phyloP scores from a whole-genome alignment of 495 filamentous ascomycete species.

The Cairneyella variabilis region DNA sequence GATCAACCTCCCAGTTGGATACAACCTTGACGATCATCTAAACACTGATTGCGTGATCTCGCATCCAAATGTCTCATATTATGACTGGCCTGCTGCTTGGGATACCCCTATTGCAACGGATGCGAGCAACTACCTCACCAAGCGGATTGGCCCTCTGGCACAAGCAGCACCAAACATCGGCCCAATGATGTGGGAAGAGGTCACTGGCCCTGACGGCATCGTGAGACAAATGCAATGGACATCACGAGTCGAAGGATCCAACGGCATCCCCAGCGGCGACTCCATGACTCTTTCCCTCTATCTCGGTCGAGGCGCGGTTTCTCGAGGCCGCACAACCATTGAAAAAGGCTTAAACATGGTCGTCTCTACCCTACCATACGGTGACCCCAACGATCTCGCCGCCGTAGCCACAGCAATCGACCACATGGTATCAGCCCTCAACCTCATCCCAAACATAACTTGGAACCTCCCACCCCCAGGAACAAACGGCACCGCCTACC shows the following conservation, averaged over 20 bases:
- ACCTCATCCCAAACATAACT: conserved; percentile 48
- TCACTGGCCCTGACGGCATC: conserved; percentile 58
- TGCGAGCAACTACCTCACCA: conserved; percentile 41
- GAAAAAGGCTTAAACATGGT: conserved; percentile 42
- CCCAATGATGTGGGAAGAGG: conserved; percentile 58
- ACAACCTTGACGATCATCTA: conserved; percentile 70
- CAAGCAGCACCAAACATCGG: conserved; percentile 68
- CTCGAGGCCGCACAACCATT: conserved; percentile 61
- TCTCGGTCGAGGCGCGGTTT: conserved; percentile 58
- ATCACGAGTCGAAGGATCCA: conserved; percentile 54
- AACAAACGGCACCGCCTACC: conserved; percentile 33
- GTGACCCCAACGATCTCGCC: conserved; percentile 34
- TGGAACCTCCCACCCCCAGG: conserved; percentile 49
- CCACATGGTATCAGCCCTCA: conserved; percentile 52
- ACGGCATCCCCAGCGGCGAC: conserved; percentile 33
- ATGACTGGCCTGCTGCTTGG: conserved; percentile 23
- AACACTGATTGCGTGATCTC: conserved; percentile 66
- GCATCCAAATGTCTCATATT: conserved; percentile 37
- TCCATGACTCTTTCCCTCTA: conserved; percentile 63
- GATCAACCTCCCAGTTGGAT: conserved; percentile 72
- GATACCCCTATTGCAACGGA: conserved; percentile 39
- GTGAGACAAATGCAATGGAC: conserved; percentile 65
- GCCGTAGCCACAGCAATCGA: conserved; percentile 51
- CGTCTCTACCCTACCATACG: conserved; percentile 18
- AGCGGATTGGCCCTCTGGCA: conserved; percentile 58